A percentile compares a stretch with the other conserved stretches of the same genome.
phyloP scores from a whole-genome alignment of 2,329 filamentous ascomycete species.

The Berkeleyomyces basicola region DNA sequence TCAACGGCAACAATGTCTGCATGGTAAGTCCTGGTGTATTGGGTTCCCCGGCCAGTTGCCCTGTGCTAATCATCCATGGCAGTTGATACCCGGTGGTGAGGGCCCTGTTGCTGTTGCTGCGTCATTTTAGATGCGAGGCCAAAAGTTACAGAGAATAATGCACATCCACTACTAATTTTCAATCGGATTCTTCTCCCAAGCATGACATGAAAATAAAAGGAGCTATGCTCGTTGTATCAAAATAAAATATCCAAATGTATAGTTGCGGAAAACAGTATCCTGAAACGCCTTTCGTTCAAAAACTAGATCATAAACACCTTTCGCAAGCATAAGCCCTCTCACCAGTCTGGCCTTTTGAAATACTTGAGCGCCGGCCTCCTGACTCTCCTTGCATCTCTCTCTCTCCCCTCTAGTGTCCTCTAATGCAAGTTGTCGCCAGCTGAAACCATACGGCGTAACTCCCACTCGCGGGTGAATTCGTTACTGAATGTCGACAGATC shows the following conservation, averaged over 20 bases:
- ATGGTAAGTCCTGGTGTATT: constrained; percentile 50
- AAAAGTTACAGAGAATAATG: constrained; percentile 1
- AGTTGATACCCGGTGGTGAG: constrained; percentile 68
- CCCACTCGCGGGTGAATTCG: constrained; percentile 85
- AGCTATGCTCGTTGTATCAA: not conserved
- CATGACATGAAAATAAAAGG: not conserved
- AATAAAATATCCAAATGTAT: not conserved
- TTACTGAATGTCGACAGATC: constrained; percentile 65
- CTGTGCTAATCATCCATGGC: constrained; percentile 12
- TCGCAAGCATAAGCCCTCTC: not conserved
- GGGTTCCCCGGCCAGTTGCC: not conserved
- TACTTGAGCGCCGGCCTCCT: too few species aligned
- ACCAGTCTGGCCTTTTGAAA: too few species aligned
- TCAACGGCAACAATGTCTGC: constrained; percentile 98
- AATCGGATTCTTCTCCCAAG: not conserved
- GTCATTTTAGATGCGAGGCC: not conserved
- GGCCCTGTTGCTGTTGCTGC: constrained; percentile 34
- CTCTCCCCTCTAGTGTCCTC: not conserved
- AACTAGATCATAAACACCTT: not conserved
- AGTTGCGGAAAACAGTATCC: not conserved
- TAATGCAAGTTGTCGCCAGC: constrained; percentile 32
- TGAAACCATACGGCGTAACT: constrained; percentile 70
- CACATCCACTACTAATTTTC: not conserved
- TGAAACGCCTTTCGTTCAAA: constrained; percentile 3
- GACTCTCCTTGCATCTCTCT: not conserved